Evolutionary conservation across 148 eudicot genomes (phyloP), one percentile per base, ranked within the genome.

Genomic region (Salicornia ramosissima): DNA sequence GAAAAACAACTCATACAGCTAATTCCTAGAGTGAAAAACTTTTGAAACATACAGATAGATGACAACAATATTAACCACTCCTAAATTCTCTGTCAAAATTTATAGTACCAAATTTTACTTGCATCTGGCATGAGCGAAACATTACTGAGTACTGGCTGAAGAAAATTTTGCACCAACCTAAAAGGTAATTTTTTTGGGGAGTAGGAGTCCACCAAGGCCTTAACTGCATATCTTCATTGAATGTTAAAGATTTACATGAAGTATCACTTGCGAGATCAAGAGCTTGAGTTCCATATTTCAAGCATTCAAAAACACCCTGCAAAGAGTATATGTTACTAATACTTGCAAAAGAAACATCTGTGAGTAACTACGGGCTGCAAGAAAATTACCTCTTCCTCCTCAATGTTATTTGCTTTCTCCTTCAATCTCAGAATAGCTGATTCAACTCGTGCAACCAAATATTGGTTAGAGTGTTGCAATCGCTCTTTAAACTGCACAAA

Each of bases 201-300:
- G 96, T 86, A 15, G 98, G 98, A 8, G 98, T 90, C 98, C 98
- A 94, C 98, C 98, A 94, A 47, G 98, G 98, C 64, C 98, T 75
- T 57, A 86, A 62, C 55, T 79, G 79, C 67, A 94, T 65, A 72
- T 94, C 97, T 85, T 94, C 98, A 83, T 94, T 94, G 78, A 87
- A 94, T 49, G 92, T 90, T 87, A 90, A 71, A 57, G 87, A 77
- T 67, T 80, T 82, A 77, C 79, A 79, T 56, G 80, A 67, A 55
- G 80, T 84, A 71, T 87, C 97, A 75, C 78, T 84, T 57, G 84
- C 85, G 76, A 83, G 85, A 60, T 90, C 95, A 50, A 87, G 78
- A 82, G 81, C 80, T 69, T 80, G 77, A 71, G 78, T 64, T 78
- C 98, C 97, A 45, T 72, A 64, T 56, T 84, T 80, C 77, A 94